A percentile compares a stretch with the other conserved stretches of the same genome.
phyloP scores from a whole-genome alignment of 2,329 filamentous ascomycete genomes.

The Fusarium sp. region DNA sequence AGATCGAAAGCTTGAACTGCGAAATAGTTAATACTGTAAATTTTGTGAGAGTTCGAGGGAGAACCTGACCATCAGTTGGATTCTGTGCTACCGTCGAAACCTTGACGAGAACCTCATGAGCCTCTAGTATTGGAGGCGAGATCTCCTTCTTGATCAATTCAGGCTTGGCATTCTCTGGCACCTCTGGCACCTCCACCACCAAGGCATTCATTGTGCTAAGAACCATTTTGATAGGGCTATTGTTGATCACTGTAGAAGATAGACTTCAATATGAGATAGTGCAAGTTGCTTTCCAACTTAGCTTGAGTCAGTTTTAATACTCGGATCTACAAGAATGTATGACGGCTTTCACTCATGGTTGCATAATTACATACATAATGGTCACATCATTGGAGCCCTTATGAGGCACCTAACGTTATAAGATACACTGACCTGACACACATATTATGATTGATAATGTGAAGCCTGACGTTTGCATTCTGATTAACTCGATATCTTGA shows the following conservation, averaged over 20 bases:
- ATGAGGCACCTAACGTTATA: background rate
- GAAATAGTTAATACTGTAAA: background rate
- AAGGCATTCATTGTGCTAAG: constrained; percentile 32
- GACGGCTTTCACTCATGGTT: constrained; percentile 6
- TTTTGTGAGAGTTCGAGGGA: background rate
- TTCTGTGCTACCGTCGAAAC: constrained; percentile 46
- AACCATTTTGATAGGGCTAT: constrained; percentile 14
- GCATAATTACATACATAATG: constrained; percentile 1
- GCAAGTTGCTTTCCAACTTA: background rate
- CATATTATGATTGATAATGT: background rate
- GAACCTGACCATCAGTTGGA: constrained; percentile 42
- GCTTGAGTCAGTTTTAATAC: background rate
- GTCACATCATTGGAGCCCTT: constrained; percentile 1
- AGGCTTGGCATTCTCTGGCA: constrained; percentile 27
- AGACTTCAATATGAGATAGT: background rate
- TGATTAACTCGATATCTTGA: background rate
- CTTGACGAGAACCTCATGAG: constrained; percentile 45
- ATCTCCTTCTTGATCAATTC: constrained; percentile 31
- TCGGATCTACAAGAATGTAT: constrained; percentile 3
- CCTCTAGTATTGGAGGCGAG: constrained; percentile 18
- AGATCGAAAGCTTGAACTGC: constrained; percentile 52
- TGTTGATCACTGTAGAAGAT: background rate
- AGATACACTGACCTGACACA: background rate
- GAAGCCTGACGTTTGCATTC: background rate
- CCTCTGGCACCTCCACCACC: constrained; percentile 36